Evolutionary conservation across 2,329 filamentous ascomycete genomes (phyloP).

Genomic region (Paecilomyces niveus): DNA sequence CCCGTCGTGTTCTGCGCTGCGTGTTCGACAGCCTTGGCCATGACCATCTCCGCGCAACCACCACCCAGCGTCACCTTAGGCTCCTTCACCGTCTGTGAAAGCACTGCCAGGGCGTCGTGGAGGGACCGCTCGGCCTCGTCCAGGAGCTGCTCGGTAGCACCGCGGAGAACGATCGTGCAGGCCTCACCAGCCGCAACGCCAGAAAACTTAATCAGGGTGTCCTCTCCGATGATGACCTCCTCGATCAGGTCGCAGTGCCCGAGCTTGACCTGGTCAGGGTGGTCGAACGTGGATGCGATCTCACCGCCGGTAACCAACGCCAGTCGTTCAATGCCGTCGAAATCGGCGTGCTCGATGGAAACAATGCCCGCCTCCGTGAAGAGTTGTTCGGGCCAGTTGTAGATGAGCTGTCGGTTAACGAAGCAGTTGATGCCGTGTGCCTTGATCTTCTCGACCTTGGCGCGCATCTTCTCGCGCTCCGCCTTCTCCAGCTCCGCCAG

Average conservation of each 20-base stretch:
- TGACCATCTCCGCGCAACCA: slow-evolving; percentile 96
- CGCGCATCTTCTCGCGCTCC: slow-evolving; percentile 98
- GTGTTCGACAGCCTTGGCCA: slow-evolving; percentile 95
- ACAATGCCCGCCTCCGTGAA: slow-evolving; percentile 97
- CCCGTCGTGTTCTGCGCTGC: slow-evolving; percentile 90
- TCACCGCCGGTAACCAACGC: slow-evolving; percentile 94
- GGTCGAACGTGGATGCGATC: slow-evolving; percentile 95
- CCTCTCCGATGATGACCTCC: slow-evolving; percentile 96
- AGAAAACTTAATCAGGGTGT: slow-evolving; percentile 95
- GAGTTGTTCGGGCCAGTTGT: slow-evolving; percentile 99
- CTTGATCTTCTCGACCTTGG: slow-evolving; percentile 98
- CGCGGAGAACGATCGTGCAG: slow-evolving; percentile 93
- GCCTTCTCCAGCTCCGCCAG: slow-evolving; percentile 97
- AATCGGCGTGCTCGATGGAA: slow-evolving; percentile 98
- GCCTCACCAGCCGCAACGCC: slow-evolving; percentile 89
- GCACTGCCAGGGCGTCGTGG: slow-evolving; percentile 90
- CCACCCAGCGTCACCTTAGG: slow-evolving; percentile 90
- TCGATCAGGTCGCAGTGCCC: slow-evolving; percentile 93
- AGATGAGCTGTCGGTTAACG: slow-evolving; percentile 98
- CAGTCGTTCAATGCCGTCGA: slow-evolving; percentile 92
- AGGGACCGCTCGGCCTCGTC: slow-evolving; percentile 95
- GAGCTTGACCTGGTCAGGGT: slow-evolving; percentile 94
- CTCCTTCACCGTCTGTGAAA: slow-evolving; percentile 94
- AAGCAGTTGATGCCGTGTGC: slow-evolving; percentile 99
- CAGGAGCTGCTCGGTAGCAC: slow-evolving; percentile 91